Evolutionary conservation across 495 filamentous ascomycete genomes (phyloP).

Genomic region (Penicillium argentinense): DNA sequence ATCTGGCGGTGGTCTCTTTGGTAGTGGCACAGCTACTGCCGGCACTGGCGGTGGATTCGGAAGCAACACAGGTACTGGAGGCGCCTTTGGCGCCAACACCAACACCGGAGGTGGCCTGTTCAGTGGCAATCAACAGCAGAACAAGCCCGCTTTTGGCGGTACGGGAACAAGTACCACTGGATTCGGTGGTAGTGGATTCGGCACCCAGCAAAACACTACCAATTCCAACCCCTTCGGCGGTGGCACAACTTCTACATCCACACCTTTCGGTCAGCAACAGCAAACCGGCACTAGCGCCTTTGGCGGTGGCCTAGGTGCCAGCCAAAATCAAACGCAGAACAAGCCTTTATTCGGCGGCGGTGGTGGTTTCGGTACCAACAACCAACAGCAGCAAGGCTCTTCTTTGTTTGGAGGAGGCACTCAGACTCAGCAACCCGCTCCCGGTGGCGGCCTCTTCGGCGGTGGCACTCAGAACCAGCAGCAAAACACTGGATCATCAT

Average conservation of each 20-base stretch:
- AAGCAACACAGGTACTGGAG: constrained; percentile 18
- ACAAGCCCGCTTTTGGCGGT: constrained; percentile 38
- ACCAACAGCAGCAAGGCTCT: constrained; percentile 38
- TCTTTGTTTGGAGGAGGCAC: constrained; percentile 46
- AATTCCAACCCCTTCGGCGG: constrained; percentile 36
- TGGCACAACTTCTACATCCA: constrained; percentile 29
- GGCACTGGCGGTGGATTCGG: constrained; percentile 37
- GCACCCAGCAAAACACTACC: constrained; percentile 32
- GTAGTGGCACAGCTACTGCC: constrained; percentile 27
- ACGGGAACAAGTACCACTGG: constrained; percentile 38
- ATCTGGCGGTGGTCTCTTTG: constrained; percentile 41
- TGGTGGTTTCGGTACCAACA: constrained; percentile 35
- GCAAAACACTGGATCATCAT: constrained; percentile 36
- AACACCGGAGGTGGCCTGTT: constrained; percentile 41
- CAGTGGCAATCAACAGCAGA: constrained; percentile 43
- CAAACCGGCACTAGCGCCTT: constrained; percentile 38
- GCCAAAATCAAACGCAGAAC: constrained; percentile 44
- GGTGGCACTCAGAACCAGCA: constrained; percentile 33
- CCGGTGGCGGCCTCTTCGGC: constrained; percentile 33
- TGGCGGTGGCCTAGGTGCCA: constrained; percentile 43
- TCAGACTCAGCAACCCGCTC: constrained; percentile 31
- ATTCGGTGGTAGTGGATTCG: constrained; percentile 39
- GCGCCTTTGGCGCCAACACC: constrained; percentile 21
- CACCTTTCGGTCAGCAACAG: constrained; percentile 39
- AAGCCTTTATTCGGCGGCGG: constrained; percentile 43